Percentiles rank a stretch among this genome's conserved stretches.
phyloP scores from a whole-genome alignment of 495 filamentous ascomycete species.

The Penicillium malachiteum region DNA sequence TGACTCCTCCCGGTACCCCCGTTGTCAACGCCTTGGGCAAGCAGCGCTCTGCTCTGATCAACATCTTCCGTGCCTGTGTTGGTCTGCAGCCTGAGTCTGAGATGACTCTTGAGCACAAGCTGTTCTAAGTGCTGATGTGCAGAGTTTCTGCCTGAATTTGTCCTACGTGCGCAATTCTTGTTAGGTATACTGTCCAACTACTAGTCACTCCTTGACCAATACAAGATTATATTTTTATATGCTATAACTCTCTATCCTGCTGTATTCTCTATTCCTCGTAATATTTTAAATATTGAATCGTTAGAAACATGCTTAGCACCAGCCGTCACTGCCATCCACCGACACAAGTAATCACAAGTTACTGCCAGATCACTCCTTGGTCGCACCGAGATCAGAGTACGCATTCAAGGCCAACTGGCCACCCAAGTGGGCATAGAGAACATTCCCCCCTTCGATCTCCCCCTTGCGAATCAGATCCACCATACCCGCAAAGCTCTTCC shows the following conservation, averaged over 20 bases:
- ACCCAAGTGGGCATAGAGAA: conserved; percentile 64
- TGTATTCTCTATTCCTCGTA: too few relatives aligned
- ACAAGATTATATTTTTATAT: background rate
- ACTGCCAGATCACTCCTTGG: conserved; percentile 10
- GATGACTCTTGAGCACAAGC: conserved; percentile 99
- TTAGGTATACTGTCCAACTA: conserved; percentile 23
- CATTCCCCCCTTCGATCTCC: conserved; percentile 55
- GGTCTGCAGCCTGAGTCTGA: conserved; percentile 97
- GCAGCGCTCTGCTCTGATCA: conserved; percentile 90
- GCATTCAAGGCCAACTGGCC: conserved; percentile 64
- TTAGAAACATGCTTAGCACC: too few relatives aligned
- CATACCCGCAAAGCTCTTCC: conserved; percentile 66
- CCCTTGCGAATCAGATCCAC: conserved; percentile 59
- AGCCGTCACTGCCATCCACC: background rate
- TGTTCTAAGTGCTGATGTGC: conserved; percentile 30
- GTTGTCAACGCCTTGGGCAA: conserved; percentile 96
- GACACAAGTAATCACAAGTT: background rate
- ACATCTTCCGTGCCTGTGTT: conserved; percentile 98
- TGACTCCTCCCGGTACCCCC: conserved; percentile 92
- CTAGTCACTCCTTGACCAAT: conserved; percentile 34
- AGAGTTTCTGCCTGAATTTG: background rate
- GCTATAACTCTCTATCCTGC: too few relatives aligned
- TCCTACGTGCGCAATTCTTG: background rate
- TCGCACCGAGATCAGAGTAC: conserved; percentile 41
- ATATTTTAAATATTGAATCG: too few relatives aligned